Evolutionary conservation across 495 filamentous ascomycete species (phyloP).

Genomic region (Penicillium pancosmium): DNA sequence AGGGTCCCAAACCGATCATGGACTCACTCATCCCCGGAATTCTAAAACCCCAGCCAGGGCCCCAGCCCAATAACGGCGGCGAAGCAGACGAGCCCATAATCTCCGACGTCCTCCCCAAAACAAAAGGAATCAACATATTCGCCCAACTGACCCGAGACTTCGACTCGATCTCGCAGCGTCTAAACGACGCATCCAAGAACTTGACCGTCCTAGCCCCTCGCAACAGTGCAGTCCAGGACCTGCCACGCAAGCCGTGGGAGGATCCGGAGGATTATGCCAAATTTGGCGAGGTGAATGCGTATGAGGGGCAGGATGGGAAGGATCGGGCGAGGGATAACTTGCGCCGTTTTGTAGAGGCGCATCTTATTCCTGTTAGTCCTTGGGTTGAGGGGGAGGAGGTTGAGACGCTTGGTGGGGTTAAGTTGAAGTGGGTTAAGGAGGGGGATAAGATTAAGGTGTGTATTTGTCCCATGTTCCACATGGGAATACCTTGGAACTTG

Average conservation of each 20-base stretch:
- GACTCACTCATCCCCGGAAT: slow-evolving; percentile 32
- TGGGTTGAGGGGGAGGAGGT: slow-evolving; percentile 79
- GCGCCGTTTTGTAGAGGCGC: slow-evolving; percentile 82
- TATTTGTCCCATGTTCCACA: no score
- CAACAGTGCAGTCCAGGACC: slow-evolving; percentile 75
- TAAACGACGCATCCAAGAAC: slow-evolving; percentile 70
- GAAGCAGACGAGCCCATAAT: slow-evolving; percentile 55
- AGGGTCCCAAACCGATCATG: slow-evolving; percentile 31
- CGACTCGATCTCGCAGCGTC: slow-evolving; percentile 65
- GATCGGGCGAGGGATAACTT: slow-evolving; percentile 81
- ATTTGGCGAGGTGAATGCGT: slow-evolving; percentile 71
- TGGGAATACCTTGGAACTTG: background rate
- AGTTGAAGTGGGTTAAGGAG: slow-evolving; percentile 80
- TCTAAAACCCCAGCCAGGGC: slow-evolving; percentile 38
- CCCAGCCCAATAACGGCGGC: slow-evolving; percentile 25
- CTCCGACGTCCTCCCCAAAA: slow-evolving; percentile 83
- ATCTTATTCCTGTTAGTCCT: slow-evolving; percentile 75
- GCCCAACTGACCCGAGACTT: slow-evolving; percentile 84
- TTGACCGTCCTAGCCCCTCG: slow-evolving; percentile 88
- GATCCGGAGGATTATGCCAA: slow-evolving; percentile 76
- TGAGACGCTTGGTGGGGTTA: slow-evolving; percentile 68
- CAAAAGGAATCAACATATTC: slow-evolving; percentile 84
- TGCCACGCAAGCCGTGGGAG: slow-evolving; percentile 95
- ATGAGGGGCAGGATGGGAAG: slow-evolving; percentile 76
- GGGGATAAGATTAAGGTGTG: slow-evolving; percentile 72